Conservation (phyloP, 2,329 filamentous ascomycete species). For the Phyllosticta citrichinensis region DNA sequence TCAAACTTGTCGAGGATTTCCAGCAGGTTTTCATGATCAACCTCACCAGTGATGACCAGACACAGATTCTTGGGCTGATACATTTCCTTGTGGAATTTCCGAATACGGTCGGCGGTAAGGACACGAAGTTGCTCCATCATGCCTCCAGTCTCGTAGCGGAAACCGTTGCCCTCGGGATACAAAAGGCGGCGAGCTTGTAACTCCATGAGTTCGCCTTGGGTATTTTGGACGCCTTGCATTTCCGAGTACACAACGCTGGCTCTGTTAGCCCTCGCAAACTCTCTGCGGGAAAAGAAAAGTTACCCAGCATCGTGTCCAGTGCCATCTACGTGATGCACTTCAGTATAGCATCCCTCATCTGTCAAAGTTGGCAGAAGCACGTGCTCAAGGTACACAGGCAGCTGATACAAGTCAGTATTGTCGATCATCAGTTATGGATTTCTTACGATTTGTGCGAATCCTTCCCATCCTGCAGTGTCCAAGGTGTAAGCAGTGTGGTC, state of each 20-base stretch:
- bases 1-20: constrained; percentile 81
- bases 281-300: constrained; percentile 14
- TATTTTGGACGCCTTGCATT: constrained; percentile 93
- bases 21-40: constrained; percentile 72
- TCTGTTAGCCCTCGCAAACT: constrained; percentile 11
- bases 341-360: constrained; percentile 85
- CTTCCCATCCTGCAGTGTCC: constrained; percentile 92
- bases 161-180: constrained; percentile 83
- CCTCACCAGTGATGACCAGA: constrained; percentile 82
- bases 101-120: constrained; percentile 78
- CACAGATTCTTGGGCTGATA: constrained; percentile 96
- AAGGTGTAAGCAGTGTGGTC: constrained; percentile 96
- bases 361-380: constrained; percentile 84
- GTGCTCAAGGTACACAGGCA: constrained; percentile 93
- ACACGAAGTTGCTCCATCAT: constrained; percentile 87
- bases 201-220: constrained; percentile 76
- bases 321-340: constrained; percentile 92
- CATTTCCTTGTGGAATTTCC: constrained; percentile 93
- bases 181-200: constrained; percentile 67
- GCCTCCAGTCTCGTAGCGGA: constrained; percentile 95
- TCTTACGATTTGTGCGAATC: constrained; percentile 70
- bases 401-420: constrained; percentile 15
- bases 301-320: constrained; percentile 78
- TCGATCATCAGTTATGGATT: neutral
- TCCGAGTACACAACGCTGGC: constrained; percentile 85